Conservation (phyloP, 345 rosid genomes). For the Citrus glauca region DNA sequence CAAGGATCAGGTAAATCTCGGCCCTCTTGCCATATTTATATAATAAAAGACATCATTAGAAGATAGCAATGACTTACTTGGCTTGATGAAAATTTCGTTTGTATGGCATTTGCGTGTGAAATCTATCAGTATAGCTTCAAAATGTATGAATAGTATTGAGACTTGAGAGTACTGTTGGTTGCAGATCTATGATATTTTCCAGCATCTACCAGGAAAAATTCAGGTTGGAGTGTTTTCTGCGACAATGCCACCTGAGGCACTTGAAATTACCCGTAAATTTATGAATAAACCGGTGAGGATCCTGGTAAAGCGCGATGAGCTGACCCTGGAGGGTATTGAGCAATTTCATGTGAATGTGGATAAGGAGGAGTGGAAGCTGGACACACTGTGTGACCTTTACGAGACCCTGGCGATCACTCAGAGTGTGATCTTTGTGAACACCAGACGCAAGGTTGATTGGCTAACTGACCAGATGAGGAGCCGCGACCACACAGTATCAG, state of each 20-base stretch:
- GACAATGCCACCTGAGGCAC: slow-evolving; percentile 61
- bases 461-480: slow-evolving; percentile 44
- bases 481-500: slow-evolving; percentile 57
- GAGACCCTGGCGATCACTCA: slow-evolving; percentile 42
- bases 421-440: slow-evolving; percentile 52
- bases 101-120: too few relatives aligned
- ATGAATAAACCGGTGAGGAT: slow-evolving; percentile 55
- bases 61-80: background rate
- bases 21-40: background rate
- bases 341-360: slow-evolving; percentile 45
- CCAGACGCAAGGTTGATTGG: slow-evolving; percentile 62
- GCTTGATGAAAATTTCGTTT: too few relatives aligned
- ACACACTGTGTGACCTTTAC: slow-evolving; percentile 26
- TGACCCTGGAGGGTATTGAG: slow-evolving; percentile 49
- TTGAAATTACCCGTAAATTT: slow-evolving; percentile 47
- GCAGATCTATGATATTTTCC: slow-evolving; percentile 52
- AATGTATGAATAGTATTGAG: too few relatives aligned
- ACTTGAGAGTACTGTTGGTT: background rate
- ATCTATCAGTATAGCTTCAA: rapidly evolving
- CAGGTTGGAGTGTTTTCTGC: slow-evolving; percentile 59
- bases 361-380: slow-evolving; percentile 32
- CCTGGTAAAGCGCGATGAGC: slow-evolving; percentile 54
- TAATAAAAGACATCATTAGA: background rate
- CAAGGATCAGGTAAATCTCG: slow-evolving; percentile 21
- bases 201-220: slow-evolving; percentile 45